phyloP scores from a whole-genome alignment of 352 stramenopile species.

The Pseudoperonospora humuli region DNA sequence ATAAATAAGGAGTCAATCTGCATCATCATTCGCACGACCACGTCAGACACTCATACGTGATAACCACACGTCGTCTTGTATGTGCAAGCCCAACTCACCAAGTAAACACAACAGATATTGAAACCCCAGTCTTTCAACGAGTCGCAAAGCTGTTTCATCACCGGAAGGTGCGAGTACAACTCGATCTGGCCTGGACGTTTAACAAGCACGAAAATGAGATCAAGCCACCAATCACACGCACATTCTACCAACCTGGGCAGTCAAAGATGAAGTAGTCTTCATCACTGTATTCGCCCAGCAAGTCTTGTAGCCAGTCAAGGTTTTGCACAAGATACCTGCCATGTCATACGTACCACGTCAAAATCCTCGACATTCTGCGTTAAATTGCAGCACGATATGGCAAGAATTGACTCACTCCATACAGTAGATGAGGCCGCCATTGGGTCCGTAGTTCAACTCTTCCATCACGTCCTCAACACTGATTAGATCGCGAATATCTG shows the following conservation, averaged over 20 bases:
- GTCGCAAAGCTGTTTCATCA: constrained; percentile 87
- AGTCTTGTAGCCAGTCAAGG: constrained; percentile 92
- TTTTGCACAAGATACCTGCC: constrained; percentile 87
- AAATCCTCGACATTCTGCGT: background rate
- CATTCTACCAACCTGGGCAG: constrained; percentile 85
- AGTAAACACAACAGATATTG: constrained; percentile 85
- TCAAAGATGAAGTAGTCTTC: constrained; percentile 99
- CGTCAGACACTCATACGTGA: background rate
- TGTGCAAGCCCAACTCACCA: constrained; percentile 31
- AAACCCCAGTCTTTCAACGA: constrained; percentile 82
- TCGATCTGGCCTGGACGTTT: constrained; percentile 78
- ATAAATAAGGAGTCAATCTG: constrained; percentile 92
- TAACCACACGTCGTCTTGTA: background rate
- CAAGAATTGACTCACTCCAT: constrained; percentile 91
- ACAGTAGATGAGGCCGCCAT: constrained; percentile 97
- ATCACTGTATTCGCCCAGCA: constrained; percentile 86
- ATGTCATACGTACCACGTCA: constrained; percentile 5
- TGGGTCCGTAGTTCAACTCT: constrained; percentile 94
- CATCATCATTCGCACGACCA: constrained; percentile 1
- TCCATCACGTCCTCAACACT: constrained; percentile 97
- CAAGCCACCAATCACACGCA: background rate
- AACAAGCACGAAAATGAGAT: constrained; percentile 2
- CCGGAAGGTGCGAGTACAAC: constrained; percentile 86
- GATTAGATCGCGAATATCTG: constrained; percentile 92
- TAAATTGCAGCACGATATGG: background rate